phyloP scores from a whole-genome alignment of 2,329 filamentous ascomycete species.

The Penicillium sp. region DNA sequence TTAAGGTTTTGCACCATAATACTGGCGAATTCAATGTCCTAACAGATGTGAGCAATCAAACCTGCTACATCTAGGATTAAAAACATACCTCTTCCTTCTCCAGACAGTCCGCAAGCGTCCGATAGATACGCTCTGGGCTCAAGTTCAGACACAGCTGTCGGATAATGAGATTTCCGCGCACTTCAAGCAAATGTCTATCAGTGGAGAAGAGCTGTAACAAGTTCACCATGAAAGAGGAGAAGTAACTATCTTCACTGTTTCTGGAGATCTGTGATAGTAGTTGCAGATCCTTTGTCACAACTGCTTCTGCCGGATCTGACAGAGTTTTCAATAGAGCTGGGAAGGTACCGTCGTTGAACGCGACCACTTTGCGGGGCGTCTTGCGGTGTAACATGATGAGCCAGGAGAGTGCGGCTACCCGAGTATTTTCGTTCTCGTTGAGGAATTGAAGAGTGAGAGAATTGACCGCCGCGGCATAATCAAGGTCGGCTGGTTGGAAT shows the following conservation, averaged over 20 bases:
- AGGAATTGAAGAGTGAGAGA: slow-evolving; percentile 90
- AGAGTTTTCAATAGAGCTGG: slow-evolving; percentile 93
- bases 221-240: slow-evolving; percentile 97
- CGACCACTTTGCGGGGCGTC: slow-evolving; percentile 86
- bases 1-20: slow-evolving; percentile 99
- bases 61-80: too few relatives aligned
- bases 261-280: slow-evolving; percentile 93
- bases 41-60: slow-evolving; percentile 6
- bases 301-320: slow-evolving; percentile 90
- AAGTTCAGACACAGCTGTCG: slow-evolving; percentile 90
- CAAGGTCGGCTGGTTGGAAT: slow-evolving; percentile 65
- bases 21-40: slow-evolving; percentile 94
- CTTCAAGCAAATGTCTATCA: slow-evolving; percentile 86
- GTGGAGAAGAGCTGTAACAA: slow-evolving; percentile 93
- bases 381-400: slow-evolving; percentile 97
- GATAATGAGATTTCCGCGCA: slow-evolving; percentile 92
- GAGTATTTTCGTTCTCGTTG: slow-evolving; percentile 94
- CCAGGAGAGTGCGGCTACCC: slow-evolving; percentile 92
- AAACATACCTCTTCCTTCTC: slow-evolving; percentile 77
- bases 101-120: slow-evolving; percentile 91
- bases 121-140: slow-evolving; percentile 92
- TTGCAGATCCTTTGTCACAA: slow-evolving; percentile 92
- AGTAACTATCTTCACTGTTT: slow-evolving; percentile 96
- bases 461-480: slow-evolving; percentile 92
- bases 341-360: slow-evolving; percentile 96